Percentiles rank a stretch among this genome's conserved stretches.
Evolutionary conservation across 768 basidiomycete genomes (phyloP).

Genomic region (Auricularia auricula-judae): DNA sequence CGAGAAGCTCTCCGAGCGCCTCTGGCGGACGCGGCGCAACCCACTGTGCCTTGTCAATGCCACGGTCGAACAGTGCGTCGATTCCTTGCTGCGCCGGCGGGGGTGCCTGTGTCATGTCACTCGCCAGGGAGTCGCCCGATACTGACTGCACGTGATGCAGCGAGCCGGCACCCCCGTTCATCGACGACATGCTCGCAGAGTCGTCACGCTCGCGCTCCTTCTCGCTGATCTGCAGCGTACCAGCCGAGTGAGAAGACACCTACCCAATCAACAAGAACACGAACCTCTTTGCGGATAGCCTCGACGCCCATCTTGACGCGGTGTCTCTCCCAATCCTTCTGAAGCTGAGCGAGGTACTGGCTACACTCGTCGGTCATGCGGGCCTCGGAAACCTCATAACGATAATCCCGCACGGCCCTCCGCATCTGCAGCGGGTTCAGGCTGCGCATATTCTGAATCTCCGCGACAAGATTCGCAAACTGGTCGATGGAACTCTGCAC

Average conservation of each 20-base stretch:
- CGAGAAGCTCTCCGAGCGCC: constrained; percentile 80
- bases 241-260: constrained; percentile 1
- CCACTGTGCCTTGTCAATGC: constrained; percentile 57
- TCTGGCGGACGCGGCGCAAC: constrained; percentile 69
- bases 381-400: constrained; percentile 83
- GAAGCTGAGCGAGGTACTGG: constrained; percentile 88
- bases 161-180: constrained; percentile 25
- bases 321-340: constrained; percentile 95
- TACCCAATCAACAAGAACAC: background rate
- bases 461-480: constrained; percentile 79
- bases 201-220: constrained; percentile 60
- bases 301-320: constrained; percentile 80
- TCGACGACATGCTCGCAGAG: constrained; percentile 32
- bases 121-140: constrained; percentile 21
- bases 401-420: constrained; percentile 81
- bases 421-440: constrained; percentile 97
- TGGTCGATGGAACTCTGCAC: constrained; percentile 79
- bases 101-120: constrained; percentile 18
- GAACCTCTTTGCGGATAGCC: constrained; percentile 71
- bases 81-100: constrained; percentile 42
- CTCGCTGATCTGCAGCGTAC: constrained; percentile 43
- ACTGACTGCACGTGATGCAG: constrained; percentile 7
- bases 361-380: constrained; percentile 91
- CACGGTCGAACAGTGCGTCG: constrained; percentile 70
- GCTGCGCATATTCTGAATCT: constrained; percentile 74